phyloP scores from a whole-genome alignment of 1,139 yeast genomes.

The Cylindricascospora bacillispora region DNA sequence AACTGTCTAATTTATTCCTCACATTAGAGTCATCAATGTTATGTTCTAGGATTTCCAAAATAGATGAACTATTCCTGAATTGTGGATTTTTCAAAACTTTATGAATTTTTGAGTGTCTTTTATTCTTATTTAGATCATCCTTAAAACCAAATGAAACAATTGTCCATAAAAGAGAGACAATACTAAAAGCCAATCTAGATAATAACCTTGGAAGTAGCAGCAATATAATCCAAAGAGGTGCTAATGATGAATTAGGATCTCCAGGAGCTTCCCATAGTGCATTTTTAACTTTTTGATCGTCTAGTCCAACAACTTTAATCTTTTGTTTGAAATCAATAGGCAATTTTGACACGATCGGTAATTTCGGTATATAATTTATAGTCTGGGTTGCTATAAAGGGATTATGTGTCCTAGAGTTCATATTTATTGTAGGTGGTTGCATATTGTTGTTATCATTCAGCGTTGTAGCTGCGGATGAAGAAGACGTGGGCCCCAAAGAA shows the following conservation, averaged over 20 bases:
- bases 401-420: neutral
- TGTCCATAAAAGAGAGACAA: constrained; percentile 14
- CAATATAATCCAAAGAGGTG: constrained; percentile 11
- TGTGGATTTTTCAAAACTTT: constrained; percentile 11
- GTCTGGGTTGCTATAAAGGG: constrained; percentile 7
- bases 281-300: constrained; percentile 1
- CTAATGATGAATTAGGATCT: constrained; percentile 3
- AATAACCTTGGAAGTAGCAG: constrained; percentile 18
- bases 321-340: constrained; percentile 19
- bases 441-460: neutral
- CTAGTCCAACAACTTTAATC: constrained; percentile 17
- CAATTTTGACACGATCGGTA: constrained; percentile 25
- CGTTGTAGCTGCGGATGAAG: constrained; percentile 9
- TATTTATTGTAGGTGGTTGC: constrained; percentile 5
- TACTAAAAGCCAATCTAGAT: constrained; percentile 11
- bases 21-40: neutral
- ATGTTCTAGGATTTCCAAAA: neutral
- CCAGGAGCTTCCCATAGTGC: constrained; percentile 1
- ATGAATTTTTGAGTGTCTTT: constrained; percentile 2
- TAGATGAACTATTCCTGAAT: neutral
- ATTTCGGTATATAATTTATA: constrained; percentile 14
- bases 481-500: constrained; percentile 1
- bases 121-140: constrained; percentile 4
- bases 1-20: neutral
- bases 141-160: constrained; percentile 14